Evolutionary conservation across 2,329 filamentous ascomycete genomes (phyloP).

Genomic region (Cladosporium sp.): DNA sequence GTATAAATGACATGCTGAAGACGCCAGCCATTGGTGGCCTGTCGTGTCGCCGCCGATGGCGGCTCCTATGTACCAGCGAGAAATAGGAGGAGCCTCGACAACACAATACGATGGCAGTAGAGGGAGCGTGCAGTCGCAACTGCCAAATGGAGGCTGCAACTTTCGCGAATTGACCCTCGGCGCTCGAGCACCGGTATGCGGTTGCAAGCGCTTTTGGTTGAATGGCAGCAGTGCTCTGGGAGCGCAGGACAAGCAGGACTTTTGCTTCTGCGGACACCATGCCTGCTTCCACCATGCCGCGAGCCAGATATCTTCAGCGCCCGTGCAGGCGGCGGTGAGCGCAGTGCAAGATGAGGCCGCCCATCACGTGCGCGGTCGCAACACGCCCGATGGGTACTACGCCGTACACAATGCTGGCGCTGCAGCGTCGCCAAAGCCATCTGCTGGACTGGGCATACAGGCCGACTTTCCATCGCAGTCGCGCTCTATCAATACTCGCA

Average conservation of each 20-base stretch:
- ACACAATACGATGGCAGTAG: slow-evolving; percentile 9
- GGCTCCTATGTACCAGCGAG: slow-evolving; percentile 23
- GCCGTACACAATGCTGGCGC: slow-evolving; percentile 16
- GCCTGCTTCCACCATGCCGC: slow-evolving; percentile 53
- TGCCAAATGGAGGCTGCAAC: slow-evolving; percentile 56
- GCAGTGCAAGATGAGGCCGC: slow-evolving; percentile 23
- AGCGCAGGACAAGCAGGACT: slow-evolving; percentile 34
- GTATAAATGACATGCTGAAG: slow-evolving; percentile 34
- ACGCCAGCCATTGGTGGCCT: slow-evolving; percentile 32
- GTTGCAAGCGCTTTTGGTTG: slow-evolving; percentile 56
- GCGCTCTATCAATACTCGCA: slow-evolving; percentile 33
- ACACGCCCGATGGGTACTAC: slow-evolving; percentile 19
- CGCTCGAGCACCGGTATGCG: slow-evolving; percentile 48
- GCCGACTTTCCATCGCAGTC: slow-evolving; percentile 25
- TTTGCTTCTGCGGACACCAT: slow-evolving; percentile 58
- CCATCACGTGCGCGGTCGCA: slow-evolving; percentile 5
- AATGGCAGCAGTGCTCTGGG: slow-evolving; percentile 24
- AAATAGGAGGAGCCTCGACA: slow-evolving; percentile 15
- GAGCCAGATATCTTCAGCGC: slow-evolving; percentile 19
- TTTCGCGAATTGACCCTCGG: slow-evolving; percentile 50
- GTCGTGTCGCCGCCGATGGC: slow-evolving; percentile 36
- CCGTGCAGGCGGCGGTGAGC: slow-evolving; percentile 18
- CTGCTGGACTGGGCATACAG: slow-evolving; percentile 32
- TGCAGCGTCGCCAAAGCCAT: slow-evolving; percentile 16
- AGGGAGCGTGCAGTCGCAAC: slow-evolving; percentile 26